Evolutionary conservation across 441 rosid species (phyloP).

Genomic region (Daphne laureola): DNA sequence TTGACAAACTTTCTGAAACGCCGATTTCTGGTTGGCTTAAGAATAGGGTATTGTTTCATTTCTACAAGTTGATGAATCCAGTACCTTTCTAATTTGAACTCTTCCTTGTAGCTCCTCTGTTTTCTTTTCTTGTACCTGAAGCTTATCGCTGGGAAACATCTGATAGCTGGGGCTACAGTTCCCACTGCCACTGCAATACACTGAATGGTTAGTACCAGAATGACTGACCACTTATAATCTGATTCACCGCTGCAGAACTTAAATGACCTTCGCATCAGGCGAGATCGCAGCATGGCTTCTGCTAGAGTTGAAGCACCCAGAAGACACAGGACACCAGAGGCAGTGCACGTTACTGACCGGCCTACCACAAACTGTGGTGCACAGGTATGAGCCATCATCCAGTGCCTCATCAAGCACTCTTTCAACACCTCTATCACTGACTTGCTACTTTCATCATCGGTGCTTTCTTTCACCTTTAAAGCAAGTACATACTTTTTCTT

Average conservation of each 20-base stretch:
- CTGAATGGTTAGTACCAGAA: constrained; percentile 47
- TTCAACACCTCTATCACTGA: constrained; percentile 29
- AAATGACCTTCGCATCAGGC: constrained; percentile 42
- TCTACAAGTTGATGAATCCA: constrained; percentile 58
- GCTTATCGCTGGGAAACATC: constrained; percentile 69
- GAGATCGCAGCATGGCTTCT: constrained; percentile 47
- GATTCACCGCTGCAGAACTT: constrained; percentile 64
- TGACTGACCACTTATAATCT: constrained; percentile 77
- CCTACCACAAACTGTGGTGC: constrained; percentile 83
- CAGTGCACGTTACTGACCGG: constrained; percentile 58
- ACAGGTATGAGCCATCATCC: constrained; percentile 91
- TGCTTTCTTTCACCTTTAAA: constrained; percentile 29
- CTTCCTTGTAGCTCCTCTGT: constrained; percentile 17
- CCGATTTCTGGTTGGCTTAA: constrained; percentile 25
- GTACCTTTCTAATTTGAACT: constrained; percentile 52
- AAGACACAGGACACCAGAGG: constrained; percentile 56
- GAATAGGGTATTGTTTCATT: constrained; percentile 56
- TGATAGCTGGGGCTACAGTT: constrained; percentile 56
- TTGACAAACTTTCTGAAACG: constrained; percentile 41
- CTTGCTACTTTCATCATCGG: constrained; percentile 14
- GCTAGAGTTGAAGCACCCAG: constrained; percentile 32
- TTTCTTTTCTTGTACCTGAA: constrained; percentile 58
- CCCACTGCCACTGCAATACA: constrained; percentile 55
- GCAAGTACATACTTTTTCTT: constrained; percentile 47
- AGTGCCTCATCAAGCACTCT: constrained; percentile 48